Evolutionary conservation across 2,329 filamentous ascomycete genomes (phyloP), one percentile per base, ranked within the genome.

Genomic region (Neofusicoccum kwambonambiense): DNA sequence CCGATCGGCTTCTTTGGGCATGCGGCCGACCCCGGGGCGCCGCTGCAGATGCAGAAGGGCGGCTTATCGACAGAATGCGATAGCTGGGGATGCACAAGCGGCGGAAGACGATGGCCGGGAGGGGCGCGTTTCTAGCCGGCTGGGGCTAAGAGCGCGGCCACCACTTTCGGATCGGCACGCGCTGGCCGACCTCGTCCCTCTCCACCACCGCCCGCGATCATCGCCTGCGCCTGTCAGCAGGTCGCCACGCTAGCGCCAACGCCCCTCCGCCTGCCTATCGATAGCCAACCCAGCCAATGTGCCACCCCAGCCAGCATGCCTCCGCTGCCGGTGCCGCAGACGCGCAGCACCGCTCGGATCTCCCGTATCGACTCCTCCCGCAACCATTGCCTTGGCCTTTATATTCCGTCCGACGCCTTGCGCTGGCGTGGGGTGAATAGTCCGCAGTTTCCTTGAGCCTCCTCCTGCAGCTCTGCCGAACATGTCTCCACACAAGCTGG

Each of bases 101-200:
- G 41, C 35, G 35, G 35, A 41, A 27, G 17, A 27, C 19, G 31
- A 37, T 19, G 12, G 11, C 31, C 35, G 37, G 22, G 13, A n/a
- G 11, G n/a, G 52, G 39, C 19, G n/a, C 34, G 34, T 15, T 54
- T 31, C 4, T 5, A 7, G 27, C 27, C 27, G 27, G 41, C 8
- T 3, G 41, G 15, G 15, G 41, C 41, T n/a, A 15, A 19, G n/a
- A 4, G 13, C 22, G 15, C 54, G 41, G 17, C 56, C 56, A 60
- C 56, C 41, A 60, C 56, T 60, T 49, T 37, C 17, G 22, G 41
- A 60, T 60, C 41, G 54, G 54, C 54, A 11, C 41, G 39, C 54
- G 3, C 3, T 34, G n/a, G 37, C 52, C 52, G 52, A 42, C 37
- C 19, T 57, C 17, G 1, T 34, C 2, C 11, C 44, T n/a, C 15